Percentiles rank a stretch among this genome's conserved stretches.
Evolutionary conservation across 2,329 filamentous ascomycete genomes (phyloP).

Genomic region (Graphilbum ipis-grandicollis): DNA sequence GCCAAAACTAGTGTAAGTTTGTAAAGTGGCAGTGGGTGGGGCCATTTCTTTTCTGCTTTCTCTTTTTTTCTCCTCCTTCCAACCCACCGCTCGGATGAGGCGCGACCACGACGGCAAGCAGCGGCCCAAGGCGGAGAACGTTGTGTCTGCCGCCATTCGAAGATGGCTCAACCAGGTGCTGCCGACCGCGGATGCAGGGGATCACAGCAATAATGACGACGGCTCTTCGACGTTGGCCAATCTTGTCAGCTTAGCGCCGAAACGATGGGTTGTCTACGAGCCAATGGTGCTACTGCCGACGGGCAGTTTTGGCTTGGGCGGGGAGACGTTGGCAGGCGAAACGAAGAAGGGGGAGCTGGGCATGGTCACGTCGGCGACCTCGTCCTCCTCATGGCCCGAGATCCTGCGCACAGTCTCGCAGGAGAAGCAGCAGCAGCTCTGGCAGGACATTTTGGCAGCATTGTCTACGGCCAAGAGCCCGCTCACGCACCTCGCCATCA

Average conservation of each 20-base stretch:
- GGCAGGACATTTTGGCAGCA: slow-evolving; percentile 27
- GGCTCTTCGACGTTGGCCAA: too few species aligned
- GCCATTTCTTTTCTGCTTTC: too few species aligned
- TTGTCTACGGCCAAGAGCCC: slow-evolving; percentile 24
- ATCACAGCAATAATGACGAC: background rate
- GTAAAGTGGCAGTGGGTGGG: too few species aligned
- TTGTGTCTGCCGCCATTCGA: slow-evolving; percentile 18
- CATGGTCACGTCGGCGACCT: too few species aligned
- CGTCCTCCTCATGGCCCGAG: slow-evolving; percentile 18
- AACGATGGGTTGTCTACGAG: slow-evolving; percentile 41
- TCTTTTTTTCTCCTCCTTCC: background rate
- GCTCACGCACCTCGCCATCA: slow-evolving; percentile 41
- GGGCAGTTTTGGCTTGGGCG: slow-evolving; percentile 31
- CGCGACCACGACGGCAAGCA: slow-evolving; percentile 1
- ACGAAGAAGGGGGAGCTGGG: too few species aligned
- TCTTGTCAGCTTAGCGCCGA: slow-evolving; percentile 28
- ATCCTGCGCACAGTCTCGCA: slow-evolving; percentile 15
- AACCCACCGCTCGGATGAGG: background rate
- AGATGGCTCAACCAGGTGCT: slow-evolving; percentile 14
- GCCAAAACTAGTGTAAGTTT: too few species aligned
- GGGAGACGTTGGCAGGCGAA: too few species aligned
- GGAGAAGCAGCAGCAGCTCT: slow-evolving; percentile 20
- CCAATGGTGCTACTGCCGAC: slow-evolving; percentile 43
- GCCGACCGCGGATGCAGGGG: background rate
- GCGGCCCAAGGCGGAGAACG: slow-evolving; percentile 16